Evolutionary conservation across 805 yeast genomes (phyloP).

Genomic region (Saccharomycopsis javanensis): DNA sequence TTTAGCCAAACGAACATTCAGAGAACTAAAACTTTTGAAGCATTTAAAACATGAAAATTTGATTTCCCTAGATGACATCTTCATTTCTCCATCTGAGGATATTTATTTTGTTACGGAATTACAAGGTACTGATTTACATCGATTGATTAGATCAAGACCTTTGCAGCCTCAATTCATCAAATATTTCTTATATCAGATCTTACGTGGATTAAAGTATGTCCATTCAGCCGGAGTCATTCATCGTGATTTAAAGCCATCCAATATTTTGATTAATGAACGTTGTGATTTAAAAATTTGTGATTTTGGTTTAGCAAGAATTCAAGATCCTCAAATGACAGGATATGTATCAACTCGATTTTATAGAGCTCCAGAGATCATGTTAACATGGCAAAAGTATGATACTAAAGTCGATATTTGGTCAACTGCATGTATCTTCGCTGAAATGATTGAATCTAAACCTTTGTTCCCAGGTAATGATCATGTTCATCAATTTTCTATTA

Average conservation of each 20-base stretch:
- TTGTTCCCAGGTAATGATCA: constrained; percentile 97
- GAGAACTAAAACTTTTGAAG: constrained; percentile 88
- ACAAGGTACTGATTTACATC: constrained; percentile 93
- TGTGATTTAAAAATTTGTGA: constrained; percentile 89
- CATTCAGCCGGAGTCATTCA: constrained; percentile 91
- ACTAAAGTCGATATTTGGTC: constrained; percentile 97
- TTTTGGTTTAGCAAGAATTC: constrained; percentile 92
- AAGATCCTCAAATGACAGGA: constrained; percentile 99
- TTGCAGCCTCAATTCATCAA: constrained; percentile 94
- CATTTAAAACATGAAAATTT: constrained; percentile 92
- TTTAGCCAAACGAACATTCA: constrained; percentile 89
- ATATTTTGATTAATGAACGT: constrained; percentile 77
- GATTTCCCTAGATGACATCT: constrained; percentile 87
- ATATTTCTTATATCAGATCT: constrained; percentile 89
- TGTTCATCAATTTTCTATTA: constrained; percentile 94
- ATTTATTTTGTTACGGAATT: constrained; percentile 93
- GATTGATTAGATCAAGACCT: constrained; percentile 85
- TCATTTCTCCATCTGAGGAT: constrained; percentile 89
- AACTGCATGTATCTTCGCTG: constrained; percentile 94
- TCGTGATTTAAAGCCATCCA: constrained; percentile 78
- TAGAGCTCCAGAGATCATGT: constrained; percentile 97
- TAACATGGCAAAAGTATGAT: constrained; percentile 97
- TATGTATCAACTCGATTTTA: constrained; percentile 93
- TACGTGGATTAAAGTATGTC: constrained; percentile 80
- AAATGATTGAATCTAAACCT: constrained; percentile 96